Base-by-base conservation (phyloP, 805 yeast genomes). In the Saccharomycopsis amapae region DNA sequence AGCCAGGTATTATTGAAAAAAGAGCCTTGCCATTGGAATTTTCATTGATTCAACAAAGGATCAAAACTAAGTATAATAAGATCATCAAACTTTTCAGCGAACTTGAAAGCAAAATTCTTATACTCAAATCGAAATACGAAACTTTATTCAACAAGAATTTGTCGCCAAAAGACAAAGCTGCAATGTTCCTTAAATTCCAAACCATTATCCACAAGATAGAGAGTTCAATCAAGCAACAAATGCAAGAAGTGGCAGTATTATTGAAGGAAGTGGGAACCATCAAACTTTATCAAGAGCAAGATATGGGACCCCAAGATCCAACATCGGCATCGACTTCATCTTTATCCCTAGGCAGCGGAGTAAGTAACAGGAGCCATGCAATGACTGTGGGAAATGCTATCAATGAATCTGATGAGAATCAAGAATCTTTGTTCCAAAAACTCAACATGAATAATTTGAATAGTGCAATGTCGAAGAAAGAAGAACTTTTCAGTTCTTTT, bases 41-140 rank as follows among this genome's bases (percentile, higher is more conserved):
- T 25, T 17, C 40, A 12, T 9, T 40, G 7, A 5, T 45, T 15
- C 42, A 40, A 13, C 22, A 45, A 13, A 34, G 22, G 6, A 19
- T 45, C 22, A 18, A 26, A 4, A 19, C 23, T 10, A 45, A 45
- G 19, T 40, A 18, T 23, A 34, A 32, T 17, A 10, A 17, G 4
- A 32, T 28, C 3, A 22, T 15, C 4, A 25, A 34, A 30, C 35
- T 45, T 4, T 33, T 26, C 12, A 28, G 33, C n/a, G 40, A 40
- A 17, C 18, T 35, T 18, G 36, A 45, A 40, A 30, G 18, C 20
- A 30, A 30, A 24, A 20, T 45, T 24, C 17, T 40, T 5, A 13
- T 26, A 5, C n/a, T 45, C n/a, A 45, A 45, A 22, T 34, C 44
- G 5, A 45, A 35, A 19, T 40, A 45, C 28, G 38, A 44, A 33